phyloP scores from a whole-genome alignment of 2,329 filamentous ascomycete species.

The Aschersonia sp. region DNA sequence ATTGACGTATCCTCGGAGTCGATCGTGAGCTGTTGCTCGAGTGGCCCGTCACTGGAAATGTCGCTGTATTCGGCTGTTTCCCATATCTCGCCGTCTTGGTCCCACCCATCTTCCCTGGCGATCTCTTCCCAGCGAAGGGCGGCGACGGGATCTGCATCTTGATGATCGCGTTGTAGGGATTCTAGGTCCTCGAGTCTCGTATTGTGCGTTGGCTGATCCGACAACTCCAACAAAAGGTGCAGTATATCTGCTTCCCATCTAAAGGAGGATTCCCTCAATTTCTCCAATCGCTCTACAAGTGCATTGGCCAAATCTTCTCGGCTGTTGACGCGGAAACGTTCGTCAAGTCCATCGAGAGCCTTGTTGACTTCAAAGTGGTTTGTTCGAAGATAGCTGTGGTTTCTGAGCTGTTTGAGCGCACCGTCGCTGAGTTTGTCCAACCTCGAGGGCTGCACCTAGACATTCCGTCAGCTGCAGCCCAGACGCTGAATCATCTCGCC shows the following conservation, averaged over 20 bases:
- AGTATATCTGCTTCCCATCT: conserved; percentile 70
- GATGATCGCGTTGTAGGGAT: conserved; percentile 25
- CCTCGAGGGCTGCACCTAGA: conserved; percentile 14
- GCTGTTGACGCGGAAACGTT: conserved; percentile 71
- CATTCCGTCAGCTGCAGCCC: neutral
- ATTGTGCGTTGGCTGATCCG: conserved; percentile 62
- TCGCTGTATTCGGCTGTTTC: conserved; percentile 52
- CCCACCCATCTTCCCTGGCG: conserved; percentile 59
- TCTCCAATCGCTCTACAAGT: conserved; percentile 41
- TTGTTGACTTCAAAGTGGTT: conserved; percentile 62
- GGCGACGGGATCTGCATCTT: conserved; percentile 26
- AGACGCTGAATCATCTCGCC: neutral
- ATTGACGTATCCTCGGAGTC: conserved; percentile 20
- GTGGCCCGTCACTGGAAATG: conserved; percentile 41
- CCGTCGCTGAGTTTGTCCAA: conserved; percentile 33
- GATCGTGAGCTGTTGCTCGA: conserved; percentile 18
- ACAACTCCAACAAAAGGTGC: conserved; percentile 64
- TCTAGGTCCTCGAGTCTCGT: conserved; percentile 51
- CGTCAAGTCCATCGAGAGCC: conserved; percentile 57
- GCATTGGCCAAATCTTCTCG: conserved; percentile 68
- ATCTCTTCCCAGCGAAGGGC: conserved; percentile 67
- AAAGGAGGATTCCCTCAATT: conserved; percentile 35
- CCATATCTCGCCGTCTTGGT: conserved; percentile 55
- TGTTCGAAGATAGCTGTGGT: conserved; percentile 46
- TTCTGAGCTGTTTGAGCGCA: conserved; percentile 34